Evolutionary conservation across 306 rosid genomes (phyloP), one percentile per base, ranked within the genome.

Genomic region (Gastrolobium villosum): DNA sequence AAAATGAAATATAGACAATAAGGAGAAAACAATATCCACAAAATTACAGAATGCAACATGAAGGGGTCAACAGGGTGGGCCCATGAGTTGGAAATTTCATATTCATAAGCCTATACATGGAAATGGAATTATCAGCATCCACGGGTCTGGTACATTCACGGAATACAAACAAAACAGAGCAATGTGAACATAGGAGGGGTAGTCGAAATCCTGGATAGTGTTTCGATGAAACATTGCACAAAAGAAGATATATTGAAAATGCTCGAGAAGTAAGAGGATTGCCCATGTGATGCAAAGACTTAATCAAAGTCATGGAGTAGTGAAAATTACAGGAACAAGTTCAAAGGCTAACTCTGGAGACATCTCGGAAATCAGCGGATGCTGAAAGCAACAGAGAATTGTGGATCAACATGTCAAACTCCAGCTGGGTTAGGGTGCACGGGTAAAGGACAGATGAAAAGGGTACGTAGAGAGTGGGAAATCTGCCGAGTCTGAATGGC

Each of bases 401-500:
- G 30, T 57, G 70, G 75, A 49, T 77, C 69, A 83, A 64, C 48
- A 69, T 70, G 71, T 41, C 55, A 44, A 72, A 55, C 60, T 84
- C 52, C 36, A 79, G 85, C 82, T 52, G 76, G 78, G 55, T 41
- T 54, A 61, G 65, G 60, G 73, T 36, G 65, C 69, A 54, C 69
- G 82, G 35, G 70, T 43, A 30, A 61, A 48, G 32, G 67, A 45
- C 41, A 45, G 78, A 44, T 1, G 67, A 63, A 60, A 39, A 32
- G 72, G 41, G 37, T 59, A 61, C 63, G 61, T 74, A 84, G 77
- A 70, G 84, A 74, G 69, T 72, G 63, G 74, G 59, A 83, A 84
- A 88, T 86, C 86, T 79, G 74, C 79, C 72, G 69, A 87, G 79
- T 93, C 85, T 76, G 82, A 83, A 82, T 78, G 87, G 83, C 40